Conservation (phyloP, 2,329 filamentous ascomycete species). For the Didymosphaeria variabile region DNA sequence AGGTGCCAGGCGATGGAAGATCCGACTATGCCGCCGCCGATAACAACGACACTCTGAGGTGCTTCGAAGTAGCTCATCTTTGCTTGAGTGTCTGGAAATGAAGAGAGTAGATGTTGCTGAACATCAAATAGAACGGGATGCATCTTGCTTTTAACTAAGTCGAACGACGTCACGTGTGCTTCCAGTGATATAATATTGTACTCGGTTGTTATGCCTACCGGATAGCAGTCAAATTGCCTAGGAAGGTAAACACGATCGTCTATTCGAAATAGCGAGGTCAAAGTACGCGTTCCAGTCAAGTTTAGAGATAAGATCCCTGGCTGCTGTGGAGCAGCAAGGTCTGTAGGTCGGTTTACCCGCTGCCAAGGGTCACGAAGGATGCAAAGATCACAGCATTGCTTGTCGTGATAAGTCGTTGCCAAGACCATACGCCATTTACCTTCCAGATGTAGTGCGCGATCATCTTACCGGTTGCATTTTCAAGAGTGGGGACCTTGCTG, state of each 20-base stretch:
- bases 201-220: background rate
- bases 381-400: background rate
- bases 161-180: background rate
- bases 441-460: constrained; percentile 11
- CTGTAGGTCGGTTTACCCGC: background rate
- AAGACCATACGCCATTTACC: constrained; percentile 1
- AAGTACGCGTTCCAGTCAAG: background rate
- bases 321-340: constrained; percentile 7
- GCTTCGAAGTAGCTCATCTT: constrained; percentile 12
- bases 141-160: constrained; percentile 5
- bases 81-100: background rate
- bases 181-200: too few species aligned
- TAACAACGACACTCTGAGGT: constrained; percentile 16
- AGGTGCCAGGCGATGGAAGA: constrained; percentile 19
- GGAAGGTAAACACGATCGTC: background rate
- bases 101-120: background rate
- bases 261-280: background rate
- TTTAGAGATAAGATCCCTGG: background rate
- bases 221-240: background rate
- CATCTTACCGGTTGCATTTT: background rate
- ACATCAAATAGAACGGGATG: background rate
- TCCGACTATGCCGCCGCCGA: constrained; percentile 18
- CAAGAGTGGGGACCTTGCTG: constrained; percentile 3
- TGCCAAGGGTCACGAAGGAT: background rate
- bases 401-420: constrained; percentile 11